phyloP scores from a whole-genome alignment of 1,284 basidiomycete genomes.

The Ceratobasidium sp. region DNA sequence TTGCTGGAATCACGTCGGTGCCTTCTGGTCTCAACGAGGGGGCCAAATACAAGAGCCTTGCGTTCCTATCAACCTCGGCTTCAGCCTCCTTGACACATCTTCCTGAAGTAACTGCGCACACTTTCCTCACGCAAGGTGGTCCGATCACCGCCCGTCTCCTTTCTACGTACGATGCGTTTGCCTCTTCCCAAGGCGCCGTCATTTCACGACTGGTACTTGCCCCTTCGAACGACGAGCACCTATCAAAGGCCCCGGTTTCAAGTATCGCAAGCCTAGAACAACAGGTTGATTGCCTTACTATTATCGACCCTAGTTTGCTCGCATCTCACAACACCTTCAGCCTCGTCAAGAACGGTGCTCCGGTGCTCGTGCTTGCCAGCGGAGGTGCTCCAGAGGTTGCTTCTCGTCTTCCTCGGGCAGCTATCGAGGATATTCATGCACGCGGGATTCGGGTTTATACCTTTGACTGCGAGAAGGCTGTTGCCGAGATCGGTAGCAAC shows the following conservation, averaged over 20 bases:
- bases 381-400: conserved; percentile 68
- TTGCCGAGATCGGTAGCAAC: conserved; percentile 49
- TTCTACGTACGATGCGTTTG: conserved; percentile 70
- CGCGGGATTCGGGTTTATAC: conserved; percentile 63
- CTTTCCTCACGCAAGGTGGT: conserved; percentile 59
- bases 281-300: conserved; percentile 64
- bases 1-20: conserved; percentile 52
- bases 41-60: conserved; percentile 58
- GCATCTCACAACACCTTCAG: conserved; percentile 68
- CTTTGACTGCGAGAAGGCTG: conserved; percentile 60
- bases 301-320: conserved; percentile 70
- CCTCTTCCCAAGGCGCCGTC: conserved; percentile 68
- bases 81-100: conserved; percentile 58
- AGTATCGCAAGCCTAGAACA: conserved; percentile 47
- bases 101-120: conserved; percentile 61
- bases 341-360: conserved; percentile 62
- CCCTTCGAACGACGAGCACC: conserved; percentile 51
- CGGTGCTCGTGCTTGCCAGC: conserved; percentile 64
- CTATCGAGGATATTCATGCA: conserved; percentile 54
- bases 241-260: conserved; percentile 12
- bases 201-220: conserved; percentile 66
- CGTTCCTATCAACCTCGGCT: conserved; percentile 67
- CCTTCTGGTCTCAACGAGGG: conserved; percentile 45
- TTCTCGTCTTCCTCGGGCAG: conserved; percentile 59
- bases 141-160: conserved; percentile 63